Evolutionary conservation across 192 early-diverging fungal species (phyloP).

Genomic region (Gryganskiella cystojenkinii): DNA sequence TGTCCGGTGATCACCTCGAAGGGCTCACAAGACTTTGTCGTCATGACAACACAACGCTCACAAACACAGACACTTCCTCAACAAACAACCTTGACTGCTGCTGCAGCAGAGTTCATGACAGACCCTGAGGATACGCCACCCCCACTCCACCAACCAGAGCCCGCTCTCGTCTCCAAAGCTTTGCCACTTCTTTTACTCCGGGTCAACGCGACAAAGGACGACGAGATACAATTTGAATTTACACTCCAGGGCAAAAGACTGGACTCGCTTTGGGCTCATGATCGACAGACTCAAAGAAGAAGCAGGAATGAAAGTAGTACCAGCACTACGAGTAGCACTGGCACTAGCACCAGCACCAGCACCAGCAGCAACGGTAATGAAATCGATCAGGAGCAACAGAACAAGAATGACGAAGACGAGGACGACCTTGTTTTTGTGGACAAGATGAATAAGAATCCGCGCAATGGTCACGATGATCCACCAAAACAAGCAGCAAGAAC

Average conservation of each 20-base stretch:
- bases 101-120: too few species aligned
- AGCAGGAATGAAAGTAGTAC: neutral
- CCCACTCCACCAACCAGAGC: too few species aligned
- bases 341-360: neutral
- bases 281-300: neutral
- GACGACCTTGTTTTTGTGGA: neutral
- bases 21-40: too few species aligned
- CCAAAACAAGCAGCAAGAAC: too few species aligned
- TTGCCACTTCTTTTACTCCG: conserved; percentile 24
- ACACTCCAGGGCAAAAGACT: conserved; percentile 22
- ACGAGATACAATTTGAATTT: conserved; percentile 16
- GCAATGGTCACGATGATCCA: too few species aligned
- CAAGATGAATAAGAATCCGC: too few species aligned
- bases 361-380: too few species aligned
- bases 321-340: neutral
- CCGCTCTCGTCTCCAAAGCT: neutral
- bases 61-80: too few species aligned
- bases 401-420: neutral
- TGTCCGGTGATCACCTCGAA: neutral
- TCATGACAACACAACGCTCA: too few species aligned
- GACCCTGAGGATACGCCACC: too few species aligned
- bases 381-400: neutral
- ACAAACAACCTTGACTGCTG: too few species aligned
- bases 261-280: conserved; percentile 26
- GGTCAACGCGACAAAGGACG: conserved; percentile 10